phyloP scores from a whole-genome alignment of 2,329 filamentous ascomycete species.

The Diaporthe longicolla region DNA sequence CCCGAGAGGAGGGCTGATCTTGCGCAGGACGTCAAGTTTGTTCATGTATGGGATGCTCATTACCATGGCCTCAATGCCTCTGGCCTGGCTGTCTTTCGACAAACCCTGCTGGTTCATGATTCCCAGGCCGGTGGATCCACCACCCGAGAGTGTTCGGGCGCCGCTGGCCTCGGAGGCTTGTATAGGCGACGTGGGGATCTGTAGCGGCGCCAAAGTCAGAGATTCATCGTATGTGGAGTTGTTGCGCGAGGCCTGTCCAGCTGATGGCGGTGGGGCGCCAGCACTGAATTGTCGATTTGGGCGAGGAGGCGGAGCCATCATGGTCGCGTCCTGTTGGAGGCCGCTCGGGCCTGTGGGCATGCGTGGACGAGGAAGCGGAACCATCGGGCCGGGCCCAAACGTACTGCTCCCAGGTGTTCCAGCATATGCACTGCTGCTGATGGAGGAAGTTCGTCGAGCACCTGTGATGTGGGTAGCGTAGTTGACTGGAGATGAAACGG shows the following conservation, averaged over 20 bases:
- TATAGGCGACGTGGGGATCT: constrained; percentile 56
- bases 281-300: constrained; percentile 50
- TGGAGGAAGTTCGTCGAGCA: constrained; percentile 34
- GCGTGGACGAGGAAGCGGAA: constrained; percentile 38
- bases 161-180: constrained; percentile 47
- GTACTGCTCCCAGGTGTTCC: constrained; percentile 27
- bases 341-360: constrained; percentile 30
- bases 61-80: constrained; percentile 76
- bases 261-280: constrained; percentile 51
- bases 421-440: constrained; percentile 37
- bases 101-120: constrained; percentile 17
- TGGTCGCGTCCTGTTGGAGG: constrained; percentile 46
- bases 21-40: constrained; percentile 82
- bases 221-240: constrained; percentile 68
- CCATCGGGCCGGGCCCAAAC: constrained; percentile 33
- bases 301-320: constrained; percentile 70
- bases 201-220: constrained; percentile 67
- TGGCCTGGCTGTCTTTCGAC: constrained; percentile 52
- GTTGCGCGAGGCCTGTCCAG: constrained; percentile 42
- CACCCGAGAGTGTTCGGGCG: constrained; percentile 43
- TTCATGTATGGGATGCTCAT: constrained; percentile 81
- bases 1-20: constrained; percentile 79
- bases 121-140: constrained; percentile 31
- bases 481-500: constrained; percentile 36
- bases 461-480: constrained; percentile 34